These are phyloP conservation scores for Ophiostoma tasmaniense DNA, from an alignment of 2,329 filamentous ascomycete species.

Conservation along the genomic window DNA sequence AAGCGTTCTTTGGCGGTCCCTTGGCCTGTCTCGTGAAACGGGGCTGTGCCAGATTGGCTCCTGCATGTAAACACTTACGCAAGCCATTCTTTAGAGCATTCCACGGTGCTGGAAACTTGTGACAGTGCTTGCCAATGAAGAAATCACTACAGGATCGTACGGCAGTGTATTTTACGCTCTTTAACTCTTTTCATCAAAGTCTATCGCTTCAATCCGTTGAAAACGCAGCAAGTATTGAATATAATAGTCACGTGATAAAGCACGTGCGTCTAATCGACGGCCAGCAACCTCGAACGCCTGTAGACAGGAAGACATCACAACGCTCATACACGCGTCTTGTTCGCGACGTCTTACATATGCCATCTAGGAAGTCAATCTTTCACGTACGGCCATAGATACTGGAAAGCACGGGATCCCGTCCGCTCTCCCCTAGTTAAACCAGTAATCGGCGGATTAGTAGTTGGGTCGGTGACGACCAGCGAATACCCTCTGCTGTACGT, in stretches of 20 bases:
- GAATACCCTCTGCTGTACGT: neutral
- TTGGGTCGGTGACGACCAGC: neutral
- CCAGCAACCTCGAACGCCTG: too few relatives aligned
- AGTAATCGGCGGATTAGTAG: neutral
- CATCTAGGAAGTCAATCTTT: rapidly evolving
- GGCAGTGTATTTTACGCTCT: too few relatives aligned
- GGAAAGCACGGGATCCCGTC: neutral
- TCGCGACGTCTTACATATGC: neutral
- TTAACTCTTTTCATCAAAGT: too few relatives aligned
- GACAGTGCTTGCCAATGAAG: too few relatives aligned
- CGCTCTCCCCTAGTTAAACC: neutral
- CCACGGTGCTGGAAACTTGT: too few relatives aligned
- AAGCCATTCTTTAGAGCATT: neutral
- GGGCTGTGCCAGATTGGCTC: neutral
- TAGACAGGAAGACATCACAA: too few relatives aligned
- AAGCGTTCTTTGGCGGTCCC: neutral
- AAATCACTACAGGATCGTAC: too few relatives aligned
- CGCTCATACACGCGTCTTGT: too few relatives aligned
- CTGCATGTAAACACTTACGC: neutral
- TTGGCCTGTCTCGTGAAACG: neutral
- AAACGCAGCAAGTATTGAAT: too few relatives aligned
- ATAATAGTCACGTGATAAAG: too few relatives aligned
- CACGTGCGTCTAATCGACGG: too few relatives aligned
- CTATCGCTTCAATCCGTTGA: too few relatives aligned
- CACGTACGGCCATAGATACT: neutral